phyloP scores from a whole-genome alignment of 176 grass and related monocot species.

The Paspalum notatum region DNA sequence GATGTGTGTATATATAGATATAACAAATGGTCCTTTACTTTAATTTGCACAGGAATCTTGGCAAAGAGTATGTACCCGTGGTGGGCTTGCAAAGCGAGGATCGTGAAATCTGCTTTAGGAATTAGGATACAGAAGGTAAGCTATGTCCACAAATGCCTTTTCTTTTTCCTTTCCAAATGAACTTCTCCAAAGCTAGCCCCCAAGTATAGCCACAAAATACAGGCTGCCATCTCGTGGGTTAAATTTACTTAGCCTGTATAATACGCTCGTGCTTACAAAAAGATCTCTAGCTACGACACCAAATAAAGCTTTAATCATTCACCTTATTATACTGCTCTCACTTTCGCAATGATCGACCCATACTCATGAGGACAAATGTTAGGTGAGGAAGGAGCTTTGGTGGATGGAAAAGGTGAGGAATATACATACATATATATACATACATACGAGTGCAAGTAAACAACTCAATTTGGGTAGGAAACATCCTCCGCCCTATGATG shows the following conservation, averaged over 20 bases:
- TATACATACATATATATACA: neutral
- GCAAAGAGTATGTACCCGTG: neutral
- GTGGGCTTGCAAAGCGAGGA: conserved; percentile 36
- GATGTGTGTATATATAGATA: neutral
- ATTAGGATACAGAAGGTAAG: conserved; percentile 2
- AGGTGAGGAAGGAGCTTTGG: neutral
- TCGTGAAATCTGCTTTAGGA: conserved; percentile 26
- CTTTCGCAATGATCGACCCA: conserved; percentile 27
- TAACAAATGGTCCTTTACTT: neutral
- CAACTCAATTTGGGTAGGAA: no score
- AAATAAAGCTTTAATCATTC: conserved; percentile 25
- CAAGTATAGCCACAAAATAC: conserved; percentile 33
- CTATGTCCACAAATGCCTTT: neutral
- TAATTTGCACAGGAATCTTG: conserved; percentile 19
- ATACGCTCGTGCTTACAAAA: no score
- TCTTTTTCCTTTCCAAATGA: neutral
- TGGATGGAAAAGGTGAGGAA: neutral
- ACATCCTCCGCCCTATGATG: no score
- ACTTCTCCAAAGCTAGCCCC: no score
- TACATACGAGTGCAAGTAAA: neutral
- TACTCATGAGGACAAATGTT: neutral
- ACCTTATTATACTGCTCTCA: conserved; percentile 43
- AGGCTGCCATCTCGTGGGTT: neutral
- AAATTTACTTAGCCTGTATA: conserved; percentile 7
- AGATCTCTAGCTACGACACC: no score